A percentile compares a stretch with the other conserved stretches of the same genome.
Evolutionary conservation across 257 asterid species (phyloP).

Genomic region (Solanum verrucosum): DNA sequence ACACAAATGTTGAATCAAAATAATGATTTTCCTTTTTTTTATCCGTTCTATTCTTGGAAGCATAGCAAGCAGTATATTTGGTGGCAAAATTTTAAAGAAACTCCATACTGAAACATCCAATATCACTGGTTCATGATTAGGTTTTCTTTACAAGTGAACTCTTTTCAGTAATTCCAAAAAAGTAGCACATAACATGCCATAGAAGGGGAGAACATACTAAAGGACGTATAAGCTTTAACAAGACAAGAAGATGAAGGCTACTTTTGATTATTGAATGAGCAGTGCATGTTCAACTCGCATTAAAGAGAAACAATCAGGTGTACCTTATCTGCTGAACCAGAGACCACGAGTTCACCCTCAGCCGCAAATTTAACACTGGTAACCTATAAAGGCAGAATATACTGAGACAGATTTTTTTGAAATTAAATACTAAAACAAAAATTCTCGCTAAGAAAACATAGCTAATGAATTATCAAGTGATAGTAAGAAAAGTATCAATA

Average conservation of each 20-base stretch:
- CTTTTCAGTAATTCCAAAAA: background rate
- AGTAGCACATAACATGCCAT: background rate
- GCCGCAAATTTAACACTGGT: conserved; percentile 64
- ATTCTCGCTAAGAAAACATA: background rate
- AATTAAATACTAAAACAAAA: background rate
- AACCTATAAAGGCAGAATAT: conserved; percentile 7
- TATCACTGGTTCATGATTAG: background rate
- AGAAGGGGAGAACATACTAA: background rate
- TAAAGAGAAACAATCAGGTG: background rate
- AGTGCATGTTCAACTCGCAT: background rate
- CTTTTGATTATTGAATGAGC: background rate
- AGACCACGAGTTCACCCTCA: conserved; percentile 67
- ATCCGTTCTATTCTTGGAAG: background rate
- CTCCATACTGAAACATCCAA: background rate
- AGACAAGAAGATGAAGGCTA: background rate
- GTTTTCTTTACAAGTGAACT: background rate
- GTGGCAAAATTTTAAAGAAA: background rate
- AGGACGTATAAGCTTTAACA: background rate
- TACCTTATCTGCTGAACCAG: conserved; percentile 97
- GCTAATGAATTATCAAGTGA: background rate
- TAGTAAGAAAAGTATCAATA: background rate
- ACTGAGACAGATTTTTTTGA: background rate
- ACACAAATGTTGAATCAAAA: background rate
- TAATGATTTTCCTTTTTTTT: background rate
- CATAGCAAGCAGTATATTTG: background rate